These are phyloP conservation scores for Colletotrichum shisoi DNA, from an alignment of 2,329 filamentous ascomycete species.

Conservation along the genomic window DNA sequence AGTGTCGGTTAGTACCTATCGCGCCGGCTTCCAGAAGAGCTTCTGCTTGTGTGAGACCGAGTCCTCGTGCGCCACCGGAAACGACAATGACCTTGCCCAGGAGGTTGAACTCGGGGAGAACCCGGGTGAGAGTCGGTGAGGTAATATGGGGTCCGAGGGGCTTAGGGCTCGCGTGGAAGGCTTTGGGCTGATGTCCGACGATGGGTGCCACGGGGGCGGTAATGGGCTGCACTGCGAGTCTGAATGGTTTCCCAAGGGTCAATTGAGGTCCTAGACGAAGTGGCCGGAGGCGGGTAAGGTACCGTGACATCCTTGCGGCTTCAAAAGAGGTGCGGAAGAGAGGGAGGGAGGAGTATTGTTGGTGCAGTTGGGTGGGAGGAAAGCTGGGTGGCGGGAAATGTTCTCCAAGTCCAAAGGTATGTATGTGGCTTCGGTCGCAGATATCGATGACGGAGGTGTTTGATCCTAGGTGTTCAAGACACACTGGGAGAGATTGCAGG, in stretches of 20 bases:
- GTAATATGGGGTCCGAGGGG: slow-evolving; percentile 35
- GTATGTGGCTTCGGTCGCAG: background rate
- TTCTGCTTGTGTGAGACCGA: slow-evolving; percentile 80
- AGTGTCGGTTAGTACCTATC: slow-evolving; percentile 55
- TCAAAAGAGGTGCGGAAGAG: slow-evolving; percentile 11
- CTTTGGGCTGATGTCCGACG: slow-evolving; percentile 19
- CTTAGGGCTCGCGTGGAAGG: slow-evolving; percentile 31
- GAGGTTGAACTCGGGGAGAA: slow-evolving; percentile 78
- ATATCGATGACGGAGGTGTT: slow-evolving; percentile 14
- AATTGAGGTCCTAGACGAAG: slow-evolving; percentile 24
- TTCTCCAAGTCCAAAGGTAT: background rate
- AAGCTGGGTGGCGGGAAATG: background rate
- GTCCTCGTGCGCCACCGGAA: slow-evolving; percentile 77
- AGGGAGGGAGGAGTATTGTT: background rate
- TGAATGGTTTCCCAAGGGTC: slow-evolving; percentile 16
- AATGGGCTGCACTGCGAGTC: slow-evolving; percentile 22
- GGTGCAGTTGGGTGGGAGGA: background rate
- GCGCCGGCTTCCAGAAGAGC: slow-evolving; percentile 82
- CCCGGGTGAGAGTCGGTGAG: slow-evolving; percentile 40
- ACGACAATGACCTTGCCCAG: slow-evolving; percentile 77
- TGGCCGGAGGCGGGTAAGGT: slow-evolving; percentile 31
- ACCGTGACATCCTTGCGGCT: slow-evolving; percentile 35
- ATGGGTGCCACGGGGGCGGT: slow-evolving; percentile 16
- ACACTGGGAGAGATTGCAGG: background rate
- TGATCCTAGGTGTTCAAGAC: background rate